These are phyloP conservation scores for Globisporangium orthogonon DNA, from an alignment of 352 stramenopile species.

Conservation along the genomic window DNA sequence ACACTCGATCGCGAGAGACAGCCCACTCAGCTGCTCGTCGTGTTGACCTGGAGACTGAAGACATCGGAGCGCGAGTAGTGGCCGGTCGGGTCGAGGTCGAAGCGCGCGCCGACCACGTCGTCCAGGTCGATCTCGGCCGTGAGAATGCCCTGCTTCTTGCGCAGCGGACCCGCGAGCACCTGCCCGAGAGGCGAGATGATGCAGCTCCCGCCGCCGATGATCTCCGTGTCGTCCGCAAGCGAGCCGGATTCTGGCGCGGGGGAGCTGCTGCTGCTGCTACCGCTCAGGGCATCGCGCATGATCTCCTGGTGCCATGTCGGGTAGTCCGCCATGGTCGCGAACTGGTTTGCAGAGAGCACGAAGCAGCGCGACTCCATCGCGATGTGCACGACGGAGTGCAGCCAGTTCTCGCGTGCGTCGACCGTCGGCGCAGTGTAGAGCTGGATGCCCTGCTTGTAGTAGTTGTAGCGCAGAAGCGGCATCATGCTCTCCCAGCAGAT, in stretches of 20 bases:
- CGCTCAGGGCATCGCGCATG: conserved; percentile 4
- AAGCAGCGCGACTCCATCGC: conserved; percentile 24
- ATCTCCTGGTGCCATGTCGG: conserved; percentile 15
- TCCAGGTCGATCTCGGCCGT: conserved; percentile 20
- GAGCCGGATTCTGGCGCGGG: not conserved
- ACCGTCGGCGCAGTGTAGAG: conserved; percentile 19
- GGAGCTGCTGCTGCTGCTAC: not conserved
- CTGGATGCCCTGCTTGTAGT: conserved; percentile 21
- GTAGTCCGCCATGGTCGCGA: conserved; percentile 16
- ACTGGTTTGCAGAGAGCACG: conserved; percentile 25
- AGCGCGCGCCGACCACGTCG: conserved; percentile 15
- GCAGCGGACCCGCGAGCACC: conserved; percentile 18
- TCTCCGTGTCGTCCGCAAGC: conserved; percentile 13
- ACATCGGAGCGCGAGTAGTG: conserved; percentile 20
- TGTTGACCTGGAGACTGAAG: conserved; percentile 14
- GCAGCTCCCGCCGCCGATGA: conserved; percentile 21
- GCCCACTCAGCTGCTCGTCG: not conserved
- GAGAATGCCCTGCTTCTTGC: conserved; percentile 13
- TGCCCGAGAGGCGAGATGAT: conserved; percentile 21
- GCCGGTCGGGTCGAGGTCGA: conserved; percentile 16
- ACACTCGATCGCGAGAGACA: too few relatives aligned
- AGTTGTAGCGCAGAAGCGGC: conserved; percentile 21
- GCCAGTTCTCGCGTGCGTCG: conserved; percentile 19
- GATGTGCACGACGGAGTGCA: conserved; percentile 21
- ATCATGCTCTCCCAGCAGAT: conserved; percentile 28